Base-by-base conservation (phyloP, 1,284 basidiomycete genomes). In the Hymenochaete sp. region DNA sequence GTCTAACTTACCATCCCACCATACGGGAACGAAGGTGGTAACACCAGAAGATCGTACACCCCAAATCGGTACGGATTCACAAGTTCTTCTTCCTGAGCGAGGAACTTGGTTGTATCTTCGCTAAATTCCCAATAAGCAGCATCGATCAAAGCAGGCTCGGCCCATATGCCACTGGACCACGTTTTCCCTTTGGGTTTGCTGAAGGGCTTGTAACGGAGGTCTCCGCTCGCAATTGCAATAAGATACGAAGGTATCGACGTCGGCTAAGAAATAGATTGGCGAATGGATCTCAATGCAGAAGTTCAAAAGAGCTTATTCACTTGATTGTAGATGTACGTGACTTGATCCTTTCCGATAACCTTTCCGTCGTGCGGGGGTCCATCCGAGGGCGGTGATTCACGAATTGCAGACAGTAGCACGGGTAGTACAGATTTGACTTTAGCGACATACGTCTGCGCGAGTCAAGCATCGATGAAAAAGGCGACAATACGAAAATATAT, bases 21-120 rank as follows among this genome's bases (percentile, higher is more conserved):
- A 59, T 87, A 97, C 0, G 93, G 93, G 72, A 97, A 98, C 0
- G 87, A 88, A 11, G 91, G 85, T 0, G 95, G 95, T 6, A 97
- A 70, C n/a, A 98, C 85, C 24, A 98, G 70, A 5, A 93, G 66
- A 61, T 97, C 93, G 58, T 93, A 97, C 2, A 93, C 82, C 1
- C 87, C 86, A 66, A 95, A 98, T 39, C 72, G 70, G 63, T 98
- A 98, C 0, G 76, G 69, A 0, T 73, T 75, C 2, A 89, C 73
- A 31, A 92, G 62, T 28, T 72, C 67, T 62, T 96, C 92, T 37
- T 89, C 91, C 10, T 72, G 74, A 1, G 73, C 70, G 53, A 95
- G 64, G 63, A 89, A 92, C 82, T 71, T 79, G 16, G 78, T 75
- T 0, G 88, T 87, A 56, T 93, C 89, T 55, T 83, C 79, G 52